Evolutionary conservation across 78 protist species (phyloP).

Genomic region (Trichosphaerium sp.): DNA sequence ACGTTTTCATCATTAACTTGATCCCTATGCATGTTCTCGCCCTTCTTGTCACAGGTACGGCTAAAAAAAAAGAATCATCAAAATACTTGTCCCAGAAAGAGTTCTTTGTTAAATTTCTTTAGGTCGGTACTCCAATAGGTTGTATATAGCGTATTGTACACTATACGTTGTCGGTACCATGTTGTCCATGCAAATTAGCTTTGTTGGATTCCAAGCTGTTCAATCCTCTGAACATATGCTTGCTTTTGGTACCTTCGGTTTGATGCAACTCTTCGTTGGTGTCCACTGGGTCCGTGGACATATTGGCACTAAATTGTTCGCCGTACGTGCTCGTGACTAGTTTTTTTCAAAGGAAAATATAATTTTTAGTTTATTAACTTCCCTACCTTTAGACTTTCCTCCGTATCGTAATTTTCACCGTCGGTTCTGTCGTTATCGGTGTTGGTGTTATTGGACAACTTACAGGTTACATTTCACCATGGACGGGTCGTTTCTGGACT

Average conservation of each 20-base stretch:
- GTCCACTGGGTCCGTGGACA: slow-evolving; percentile 37
- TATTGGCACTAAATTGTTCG: slow-evolving; percentile 7
- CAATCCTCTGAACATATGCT: slow-evolving; percentile 90
- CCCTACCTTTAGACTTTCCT: slow-evolving; percentile 3
- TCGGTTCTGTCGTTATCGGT: slow-evolving; percentile 20
- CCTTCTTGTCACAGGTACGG: slow-evolving; percentile 57
- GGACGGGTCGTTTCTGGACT: slow-evolving; percentile 88
- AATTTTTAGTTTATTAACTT: neutral
- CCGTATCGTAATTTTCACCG: slow-evolving; percentile 14
- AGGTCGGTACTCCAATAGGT: slow-evolving; percentile 49
- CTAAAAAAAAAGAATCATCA: slow-evolving; percentile 5
- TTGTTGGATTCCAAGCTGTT: slow-evolving; percentile 91
- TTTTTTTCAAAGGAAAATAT: neutral
- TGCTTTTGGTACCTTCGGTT: slow-evolving; percentile 78
- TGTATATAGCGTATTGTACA: slow-evolving; percentile 82
- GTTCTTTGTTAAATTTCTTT: neutral
- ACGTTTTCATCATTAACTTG: slow-evolving; percentile 94
- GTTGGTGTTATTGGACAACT: slow-evolving; percentile 20
- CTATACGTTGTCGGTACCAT: slow-evolving; percentile 66
- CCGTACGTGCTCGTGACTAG: slow-evolving; percentile 16
- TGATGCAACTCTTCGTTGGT: slow-evolving; percentile 49
- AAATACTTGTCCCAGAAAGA: neutral
- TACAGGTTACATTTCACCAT: slow-evolving; percentile 71
- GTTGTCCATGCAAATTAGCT: slow-evolving; percentile 73
- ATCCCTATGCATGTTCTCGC: slow-evolving; percentile 83